Conservation (phyloP, 2,329 filamentous ascomycete genomes). For the Penicillium olsonii region DNA sequence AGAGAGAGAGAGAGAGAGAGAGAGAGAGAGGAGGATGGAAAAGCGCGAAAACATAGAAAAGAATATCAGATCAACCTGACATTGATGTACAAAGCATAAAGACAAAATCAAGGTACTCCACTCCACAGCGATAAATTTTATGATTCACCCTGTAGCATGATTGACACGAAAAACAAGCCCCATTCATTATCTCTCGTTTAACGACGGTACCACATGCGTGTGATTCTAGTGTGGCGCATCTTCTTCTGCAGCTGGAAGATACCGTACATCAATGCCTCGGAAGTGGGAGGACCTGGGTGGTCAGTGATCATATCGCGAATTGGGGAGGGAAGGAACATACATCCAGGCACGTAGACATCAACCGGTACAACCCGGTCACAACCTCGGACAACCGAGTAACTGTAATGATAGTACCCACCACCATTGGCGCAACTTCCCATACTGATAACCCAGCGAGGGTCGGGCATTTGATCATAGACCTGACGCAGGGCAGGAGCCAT, state of each 20-base stretch:
- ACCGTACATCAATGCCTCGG: conserved; percentile 60
- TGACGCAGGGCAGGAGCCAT: conserved; percentile 87
- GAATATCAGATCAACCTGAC: conserved; percentile 8
- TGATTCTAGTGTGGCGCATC: conserved; percentile 64
- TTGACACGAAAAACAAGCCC: conserved; percentile 13
- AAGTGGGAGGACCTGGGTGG: conserved; percentile 51
- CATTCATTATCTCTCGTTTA: conserved; percentile 20
- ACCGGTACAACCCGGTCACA: conserved; percentile 82
- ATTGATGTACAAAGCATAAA: conserved; percentile 27
- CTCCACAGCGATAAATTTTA: conserved; percentile 20
- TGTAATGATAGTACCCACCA: conserved; percentile 87
- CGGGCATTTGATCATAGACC: conserved; percentile 94
- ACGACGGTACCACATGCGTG: conserved; percentile 61
- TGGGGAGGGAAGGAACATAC: conserved; percentile 53
- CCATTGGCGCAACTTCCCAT: conserved; percentile 88
- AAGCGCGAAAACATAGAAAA: conserved; percentile 3
- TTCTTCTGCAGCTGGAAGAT: conserved; percentile 81
- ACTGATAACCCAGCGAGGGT: conserved; percentile 83
- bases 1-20: conserved; percentile 6
- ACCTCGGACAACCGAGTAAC: conserved; percentile 74
- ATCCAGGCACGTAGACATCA: conserved; percentile 82
- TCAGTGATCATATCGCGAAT: conserved; percentile 11
- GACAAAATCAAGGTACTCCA: conserved; percentile 20
- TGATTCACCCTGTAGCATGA: conserved; percentile 17
- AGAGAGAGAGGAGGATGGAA: conserved; percentile 1